phyloP scores from a whole-genome alignment of 768 basidiomycete genomes.

The Russula olivacea region DNA sequence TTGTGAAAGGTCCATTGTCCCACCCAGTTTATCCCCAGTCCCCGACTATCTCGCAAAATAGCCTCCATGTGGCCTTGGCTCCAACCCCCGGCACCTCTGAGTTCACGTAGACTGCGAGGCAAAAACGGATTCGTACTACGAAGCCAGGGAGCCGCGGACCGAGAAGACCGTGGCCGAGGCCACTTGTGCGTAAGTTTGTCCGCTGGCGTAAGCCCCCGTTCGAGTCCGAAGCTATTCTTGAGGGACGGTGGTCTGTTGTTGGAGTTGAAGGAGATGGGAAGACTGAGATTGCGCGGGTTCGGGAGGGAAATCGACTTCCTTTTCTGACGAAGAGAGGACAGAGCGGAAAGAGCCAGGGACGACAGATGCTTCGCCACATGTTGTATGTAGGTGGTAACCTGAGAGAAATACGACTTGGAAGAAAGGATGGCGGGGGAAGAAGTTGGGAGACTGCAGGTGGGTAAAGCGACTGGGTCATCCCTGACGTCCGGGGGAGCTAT shows the following conservation, averaged over 20 bases:
- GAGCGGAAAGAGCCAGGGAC: neutral
- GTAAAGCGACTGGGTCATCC: neutral
- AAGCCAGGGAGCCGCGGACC: conserved; percentile 6
- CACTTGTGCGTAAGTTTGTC: conserved; percentile 49
- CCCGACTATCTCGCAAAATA: conserved; percentile 34
- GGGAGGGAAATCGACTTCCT: neutral
- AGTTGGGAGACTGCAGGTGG: neutral
- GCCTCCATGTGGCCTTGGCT: conserved; percentile 6
- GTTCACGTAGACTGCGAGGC: conserved; percentile 11
- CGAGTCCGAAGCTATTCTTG: neutral
- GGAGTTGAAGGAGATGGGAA: neutral
- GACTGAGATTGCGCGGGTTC: neutral
- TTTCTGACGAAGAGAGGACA: neutral
- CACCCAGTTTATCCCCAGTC: conserved; percentile 36
- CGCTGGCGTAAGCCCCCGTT: neutral
- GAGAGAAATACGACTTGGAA: neutral
- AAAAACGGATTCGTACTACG: conserved; percentile 9
- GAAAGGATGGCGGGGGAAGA: neutral
- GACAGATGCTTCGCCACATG: neutral
- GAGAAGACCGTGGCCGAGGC: conserved; percentile 39
- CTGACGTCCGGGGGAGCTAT: neutral
- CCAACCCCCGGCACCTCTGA: conserved; percentile 17
- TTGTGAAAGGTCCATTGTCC: conserved; percentile 59
- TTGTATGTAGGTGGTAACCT: neutral
- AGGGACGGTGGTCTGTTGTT: neutral